Percentiles rank a stretch among this genome's conserved stretches.
phyloP scores from a whole-genome alignment of 768 basidiomycete species.

The Amanita pseudoporphyria region DNA sequence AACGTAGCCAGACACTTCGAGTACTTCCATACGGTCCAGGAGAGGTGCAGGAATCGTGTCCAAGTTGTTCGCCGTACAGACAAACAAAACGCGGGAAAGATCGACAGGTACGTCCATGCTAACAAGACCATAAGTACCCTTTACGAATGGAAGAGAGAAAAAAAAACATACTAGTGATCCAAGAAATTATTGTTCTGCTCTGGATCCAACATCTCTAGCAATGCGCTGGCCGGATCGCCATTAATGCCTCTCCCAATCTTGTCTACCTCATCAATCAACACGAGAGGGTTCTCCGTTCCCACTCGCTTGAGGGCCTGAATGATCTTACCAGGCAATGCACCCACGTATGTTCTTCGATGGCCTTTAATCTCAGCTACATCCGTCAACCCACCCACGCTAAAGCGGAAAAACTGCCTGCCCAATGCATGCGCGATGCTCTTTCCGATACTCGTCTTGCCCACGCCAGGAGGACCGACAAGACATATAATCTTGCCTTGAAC shows the following conservation, averaged over 20 bases:
- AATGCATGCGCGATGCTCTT: conserved; percentile 91
- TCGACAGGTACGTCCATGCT: conserved; percentile 98
- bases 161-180: conserved; percentile 79
- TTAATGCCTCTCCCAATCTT: conserved; percentile 90
- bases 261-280: conserved; percentile 93
- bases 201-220: conserved; percentile 90
- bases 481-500: conserved; percentile 98
- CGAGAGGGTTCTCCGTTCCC: conserved; percentile 88
- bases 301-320: conserved; percentile 91
- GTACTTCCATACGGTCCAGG: conserved; percentile 92
- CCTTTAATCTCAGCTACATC: conserved; percentile 99
- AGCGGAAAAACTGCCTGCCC: conserved; percentile 88
- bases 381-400: conserved; percentile 92
- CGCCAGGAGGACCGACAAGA: conserved; percentile 93
- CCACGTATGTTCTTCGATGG: conserved; percentile 94
- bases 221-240: conserved; percentile 85
- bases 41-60: conserved; percentile 92
- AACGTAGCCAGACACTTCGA: conserved; percentile 92
- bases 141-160: not conserved
- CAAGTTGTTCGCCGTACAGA: conserved; percentile 94
- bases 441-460: conserved; percentile 95
- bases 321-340: conserved; percentile 89
- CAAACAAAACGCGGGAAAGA: conserved; percentile 91
- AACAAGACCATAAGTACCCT: conserved; percentile 5
- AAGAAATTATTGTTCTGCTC: conserved; percentile 94